These are phyloP conservation scores for Curvularia hawaiiensis DNA, from an alignment of 2,329 filamentous ascomycete genomes.

Conservation along the genomic window DNA sequence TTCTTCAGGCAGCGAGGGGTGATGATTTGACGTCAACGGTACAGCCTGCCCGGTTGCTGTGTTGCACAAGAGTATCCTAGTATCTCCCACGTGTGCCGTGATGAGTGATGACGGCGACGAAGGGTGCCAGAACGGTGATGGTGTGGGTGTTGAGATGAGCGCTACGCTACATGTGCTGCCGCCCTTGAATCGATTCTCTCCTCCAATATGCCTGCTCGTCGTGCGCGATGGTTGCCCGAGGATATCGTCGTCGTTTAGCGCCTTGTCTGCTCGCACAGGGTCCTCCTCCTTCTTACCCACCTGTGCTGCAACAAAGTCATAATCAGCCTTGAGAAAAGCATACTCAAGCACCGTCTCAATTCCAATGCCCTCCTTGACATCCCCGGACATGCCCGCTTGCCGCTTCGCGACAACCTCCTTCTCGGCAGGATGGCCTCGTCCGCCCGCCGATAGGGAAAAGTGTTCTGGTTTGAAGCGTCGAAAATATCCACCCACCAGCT, in stretches of 20 bases:
- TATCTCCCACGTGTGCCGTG: slow-evolving; percentile 92
- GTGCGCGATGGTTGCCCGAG: slow-evolving; percentile 66
- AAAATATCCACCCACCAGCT: slow-evolving; percentile 92
- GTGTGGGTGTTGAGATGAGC: slow-evolving; percentile 88
- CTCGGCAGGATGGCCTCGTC: slow-evolving; percentile 44
- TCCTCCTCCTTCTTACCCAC: slow-evolving; percentile 79
- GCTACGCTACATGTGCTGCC: slow-evolving; percentile 91
- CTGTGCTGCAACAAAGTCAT: slow-evolving; percentile 92
- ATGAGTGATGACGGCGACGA: slow-evolving; percentile 81
- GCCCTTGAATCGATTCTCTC: slow-evolving; percentile 80
- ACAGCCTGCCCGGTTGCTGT: slow-evolving; percentile 80
- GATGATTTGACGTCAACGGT: slow-evolving; percentile 88
- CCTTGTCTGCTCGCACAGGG: slow-evolving; percentile 71
- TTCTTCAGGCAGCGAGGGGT: slow-evolving; percentile 86
- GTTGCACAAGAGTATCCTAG: slow-evolving; percentile 85
- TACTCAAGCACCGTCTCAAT: slow-evolving; percentile 85
- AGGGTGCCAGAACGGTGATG: slow-evolving; percentile 95
- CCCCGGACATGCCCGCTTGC: slow-evolving; percentile 29
- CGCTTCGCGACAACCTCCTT: slow-evolving; percentile 37
- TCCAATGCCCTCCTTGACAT: slow-evolving; percentile 55
- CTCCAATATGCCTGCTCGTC: slow-evolving; percentile 67
- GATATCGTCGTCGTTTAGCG: slow-evolving; percentile 84
- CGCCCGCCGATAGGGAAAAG: slow-evolving; percentile 61
- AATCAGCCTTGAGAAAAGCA: slow-evolving; percentile 89
- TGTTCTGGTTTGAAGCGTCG: slow-evolving; percentile 83